These are phyloP conservation scores for Xylaria acuta DNA, from an alignment of 495 filamentous ascomycete species.

Conservation along the genomic window DNA sequence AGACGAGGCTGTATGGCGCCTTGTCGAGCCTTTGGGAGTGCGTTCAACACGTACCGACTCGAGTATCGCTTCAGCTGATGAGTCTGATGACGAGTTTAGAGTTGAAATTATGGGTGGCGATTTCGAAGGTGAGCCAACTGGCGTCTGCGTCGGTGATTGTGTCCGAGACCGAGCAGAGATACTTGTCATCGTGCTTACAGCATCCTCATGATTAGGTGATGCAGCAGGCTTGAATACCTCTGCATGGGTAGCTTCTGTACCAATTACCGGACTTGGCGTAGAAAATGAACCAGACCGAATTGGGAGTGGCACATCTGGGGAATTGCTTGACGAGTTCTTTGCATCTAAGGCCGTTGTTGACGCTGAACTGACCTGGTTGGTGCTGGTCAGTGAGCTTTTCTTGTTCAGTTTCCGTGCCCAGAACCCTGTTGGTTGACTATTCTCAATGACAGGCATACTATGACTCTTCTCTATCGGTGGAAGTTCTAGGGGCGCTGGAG, in stretches of 20 bases:
- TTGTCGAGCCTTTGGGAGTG: constrained; percentile 38
- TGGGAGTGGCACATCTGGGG: constrained; percentile 41
- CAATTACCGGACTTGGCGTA: constrained; percentile 42
- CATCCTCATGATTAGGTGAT: constrained; percentile 59
- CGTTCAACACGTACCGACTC: constrained; percentile 17
- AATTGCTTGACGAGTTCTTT: constrained; percentile 36
- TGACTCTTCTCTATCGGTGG: constrained; percentile 66
- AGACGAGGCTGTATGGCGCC: constrained; percentile 52
- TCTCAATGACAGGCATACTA: constrained; percentile 52
- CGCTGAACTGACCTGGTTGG: constrained; percentile 34
- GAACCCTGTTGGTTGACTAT: constrained; percentile 40
- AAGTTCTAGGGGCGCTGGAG: constrained; percentile 39
- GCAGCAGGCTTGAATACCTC: constrained; percentile 40
- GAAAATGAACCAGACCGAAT: constrained; percentile 63
- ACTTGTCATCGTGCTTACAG: constrained; percentile 67
- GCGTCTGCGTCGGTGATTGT: constrained; percentile 60
- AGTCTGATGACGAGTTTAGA: constrained; percentile 45
- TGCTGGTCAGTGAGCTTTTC: constrained; percentile 31
- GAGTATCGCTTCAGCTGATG: constrained; percentile 43
- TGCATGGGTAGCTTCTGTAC: constrained; percentile 40
- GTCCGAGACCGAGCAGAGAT: constrained; percentile 68
- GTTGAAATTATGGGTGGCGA: constrained; percentile 37
- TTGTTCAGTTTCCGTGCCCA: constrained; percentile 51
- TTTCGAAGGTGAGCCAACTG: constrained; percentile 57
- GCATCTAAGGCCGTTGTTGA: constrained; percentile 51